These are phyloP conservation scores for Tubosaeta sp. DNA, from an alignment of 768 basidiomycete species.

Conservation along the genomic window DNA sequence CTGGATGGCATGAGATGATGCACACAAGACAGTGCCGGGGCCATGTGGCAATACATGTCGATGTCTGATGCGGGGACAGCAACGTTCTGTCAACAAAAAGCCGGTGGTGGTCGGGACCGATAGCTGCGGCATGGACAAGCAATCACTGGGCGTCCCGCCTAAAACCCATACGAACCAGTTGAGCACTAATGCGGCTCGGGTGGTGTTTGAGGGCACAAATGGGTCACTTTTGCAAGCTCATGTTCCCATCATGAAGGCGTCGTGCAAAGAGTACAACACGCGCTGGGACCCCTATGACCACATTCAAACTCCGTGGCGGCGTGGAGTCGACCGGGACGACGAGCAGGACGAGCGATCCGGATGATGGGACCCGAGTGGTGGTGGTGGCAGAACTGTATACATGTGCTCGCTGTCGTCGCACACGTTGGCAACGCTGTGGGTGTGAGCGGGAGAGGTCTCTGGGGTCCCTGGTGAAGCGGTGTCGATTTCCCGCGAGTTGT, in stretches of 20 bases:
- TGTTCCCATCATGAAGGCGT: not conserved
- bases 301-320: conserved; percentile 30
- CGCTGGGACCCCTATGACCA: conserved; percentile 24
- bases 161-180: not conserved
- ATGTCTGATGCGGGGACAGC: too few relatives aligned
- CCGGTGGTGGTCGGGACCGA: conserved; percentile 14
- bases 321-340: not conserved
- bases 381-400: not conserved
- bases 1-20: not conserved
- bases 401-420: conserved; percentile 1
- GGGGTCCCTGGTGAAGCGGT: conserved; percentile 26
- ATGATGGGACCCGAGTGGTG: not conserved
- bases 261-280: conserved; percentile 10
- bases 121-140: conserved; percentile 1
- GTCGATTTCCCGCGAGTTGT: conserved; percentile 31
- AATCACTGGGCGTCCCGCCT: not conserved
- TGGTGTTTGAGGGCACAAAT: not conserved
- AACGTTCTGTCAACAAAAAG: not conserved
- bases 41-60: too few relatives aligned
- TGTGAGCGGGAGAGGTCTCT: conserved; percentile 2
- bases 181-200: not conserved
- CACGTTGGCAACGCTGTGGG: not conserved
- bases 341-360: not conserved
- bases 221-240: not conserved
- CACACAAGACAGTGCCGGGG: not conserved